Conservation (phyloP, 2,329 filamentous ascomycete species). For the Curvularia hawaiiensis region DNA sequence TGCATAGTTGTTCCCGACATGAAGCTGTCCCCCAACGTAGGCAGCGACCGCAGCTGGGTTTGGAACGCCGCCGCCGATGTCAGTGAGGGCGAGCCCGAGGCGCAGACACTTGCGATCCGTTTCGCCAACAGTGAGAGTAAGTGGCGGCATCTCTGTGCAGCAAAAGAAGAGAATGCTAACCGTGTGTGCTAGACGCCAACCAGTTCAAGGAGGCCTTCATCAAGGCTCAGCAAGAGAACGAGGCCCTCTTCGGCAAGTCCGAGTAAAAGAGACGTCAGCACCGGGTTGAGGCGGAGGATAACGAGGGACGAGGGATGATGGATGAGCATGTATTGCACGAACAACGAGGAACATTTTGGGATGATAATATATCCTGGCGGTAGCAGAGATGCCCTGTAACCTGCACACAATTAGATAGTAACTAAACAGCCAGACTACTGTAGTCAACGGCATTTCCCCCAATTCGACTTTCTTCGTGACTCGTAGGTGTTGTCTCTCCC, state of each 20-base stretch:
- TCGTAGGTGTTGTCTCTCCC: neutral
- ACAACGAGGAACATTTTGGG: constrained; percentile 36
- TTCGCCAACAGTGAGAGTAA: constrained; percentile 97
- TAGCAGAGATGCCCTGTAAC: constrained; percentile 34
- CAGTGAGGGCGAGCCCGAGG: constrained; percentile 96
- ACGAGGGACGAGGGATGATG: constrained; percentile 5
- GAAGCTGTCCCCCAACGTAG: constrained; percentile 98
- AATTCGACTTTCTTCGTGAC: neutral
- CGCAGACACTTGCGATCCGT: constrained; percentile 92
- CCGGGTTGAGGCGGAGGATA: constrained; percentile 17
- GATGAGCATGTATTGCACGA: constrained; percentile 30
- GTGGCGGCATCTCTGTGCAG: constrained; percentile 48
- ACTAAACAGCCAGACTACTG: constrained; percentile 33
- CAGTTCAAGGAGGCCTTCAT: constrained; percentile 97
- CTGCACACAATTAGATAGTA: constrained; percentile 47
- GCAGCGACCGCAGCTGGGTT: constrained; percentile 98
- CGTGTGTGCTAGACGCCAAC: constrained; percentile 74
- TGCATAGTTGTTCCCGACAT: constrained; percentile 89
- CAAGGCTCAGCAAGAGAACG: constrained; percentile 96
- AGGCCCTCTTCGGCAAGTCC: constrained; percentile 71
- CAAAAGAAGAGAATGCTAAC: constrained; percentile 34
- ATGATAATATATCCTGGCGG: constrained; percentile 36
- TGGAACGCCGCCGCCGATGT: constrained; percentile 99
- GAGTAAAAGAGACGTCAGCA: constrained; percentile 48
- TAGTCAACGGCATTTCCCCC: constrained; percentile 27